Base-by-base conservation (phyloP, 148 eudicot genomes). In the Chenopodium suecicum region DNA sequence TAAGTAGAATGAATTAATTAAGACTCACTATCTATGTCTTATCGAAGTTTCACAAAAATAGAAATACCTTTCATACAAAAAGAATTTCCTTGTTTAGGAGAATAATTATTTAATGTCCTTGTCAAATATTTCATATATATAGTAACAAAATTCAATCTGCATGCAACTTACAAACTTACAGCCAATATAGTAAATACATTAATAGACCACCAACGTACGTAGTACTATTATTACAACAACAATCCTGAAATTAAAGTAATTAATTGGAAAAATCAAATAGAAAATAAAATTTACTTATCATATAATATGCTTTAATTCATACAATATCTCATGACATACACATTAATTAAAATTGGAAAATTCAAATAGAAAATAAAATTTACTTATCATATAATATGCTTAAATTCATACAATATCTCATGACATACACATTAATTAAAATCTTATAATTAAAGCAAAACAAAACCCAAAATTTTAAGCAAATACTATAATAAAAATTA, bases 41-140 rank as follows among this genome's bases (percentile, higher is more conserved):
- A 44, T 80, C 77, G 27, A 32, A 70, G 34, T 70, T 79, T 80
- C 82, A 72, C 32, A 23, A 12, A 80, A 44, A 71, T 72, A 80
- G 76, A 80, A 80, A 72, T 48, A 54, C 54, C 41, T 20, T 29
- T 25, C 27, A 48, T 71, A 62, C 46, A 74, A 80, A 22, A 74
- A 64, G 25, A 17, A 56, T 80, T 80, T 73, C 78, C 76, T 37
- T 46, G 64, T 65, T 47, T 64, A 54, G 78, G 78, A 64, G 63
- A 74, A 73, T 74, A 29, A 63, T 64, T 76, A 80, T 74, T 80
- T 80, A 63, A 48, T 63, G 65, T 74, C 78, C 63, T 56, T 63
- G 27, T 73, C 78, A 80, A 80, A 67, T 17, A 10, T 67, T 68
- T 78, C 81, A 41, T 63, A 31, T 19, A 31, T 52, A 63, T 73